A percentile compares a stretch with the other conserved stretches of the same genome.
Conservation (phyloP, 495 filamentous ascomycete species). For the Hypoxylon cercidicola region DNA sequence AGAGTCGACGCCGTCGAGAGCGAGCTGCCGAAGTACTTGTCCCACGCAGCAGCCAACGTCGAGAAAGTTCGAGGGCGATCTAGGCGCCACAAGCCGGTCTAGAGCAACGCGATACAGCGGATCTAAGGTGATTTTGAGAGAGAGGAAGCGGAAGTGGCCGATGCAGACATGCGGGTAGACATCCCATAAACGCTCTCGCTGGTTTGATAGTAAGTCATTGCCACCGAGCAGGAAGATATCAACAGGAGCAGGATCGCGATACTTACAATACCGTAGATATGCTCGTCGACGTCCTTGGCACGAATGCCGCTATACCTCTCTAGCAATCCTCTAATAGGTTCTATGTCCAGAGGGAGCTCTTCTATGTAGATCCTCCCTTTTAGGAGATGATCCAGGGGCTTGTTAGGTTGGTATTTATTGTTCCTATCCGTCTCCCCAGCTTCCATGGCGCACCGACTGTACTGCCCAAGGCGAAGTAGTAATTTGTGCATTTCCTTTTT, state of each 20-base stretch:
- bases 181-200: constrained; percentile 61
- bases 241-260: background rate
- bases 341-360: constrained; percentile 44
- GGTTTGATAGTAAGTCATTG: constrained; percentile 4
- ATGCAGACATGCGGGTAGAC: constrained; percentile 63
- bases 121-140: constrained; percentile 51
- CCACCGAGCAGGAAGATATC: background rate
- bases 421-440: constrained; percentile 1
- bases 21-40: constrained; percentile 59
- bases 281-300: constrained; percentile 53
- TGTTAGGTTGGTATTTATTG: constrained; percentile 17
- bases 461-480: constrained; percentile 22
- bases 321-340: constrained; percentile 49
- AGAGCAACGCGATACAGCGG: constrained; percentile 52
- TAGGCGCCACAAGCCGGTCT: constrained; percentile 51
- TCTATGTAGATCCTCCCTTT: constrained; percentile 36
- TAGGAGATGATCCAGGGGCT: constrained; percentile 24
- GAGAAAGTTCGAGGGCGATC: constrained; percentile 44
- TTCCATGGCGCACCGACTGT: constrained; percentile 27
- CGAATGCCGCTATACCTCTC: constrained; percentile 61
- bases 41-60: constrained; percentile 64
- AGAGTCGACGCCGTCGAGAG: constrained; percentile 53
- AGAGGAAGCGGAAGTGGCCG: constrained; percentile 63
- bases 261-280: constrained; percentile 60
- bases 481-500: constrained; percentile 27